Evolutionary conservation across 495 filamentous ascomycete genomes (phyloP).

Genomic region (Cladorrhinum samala): DNA sequence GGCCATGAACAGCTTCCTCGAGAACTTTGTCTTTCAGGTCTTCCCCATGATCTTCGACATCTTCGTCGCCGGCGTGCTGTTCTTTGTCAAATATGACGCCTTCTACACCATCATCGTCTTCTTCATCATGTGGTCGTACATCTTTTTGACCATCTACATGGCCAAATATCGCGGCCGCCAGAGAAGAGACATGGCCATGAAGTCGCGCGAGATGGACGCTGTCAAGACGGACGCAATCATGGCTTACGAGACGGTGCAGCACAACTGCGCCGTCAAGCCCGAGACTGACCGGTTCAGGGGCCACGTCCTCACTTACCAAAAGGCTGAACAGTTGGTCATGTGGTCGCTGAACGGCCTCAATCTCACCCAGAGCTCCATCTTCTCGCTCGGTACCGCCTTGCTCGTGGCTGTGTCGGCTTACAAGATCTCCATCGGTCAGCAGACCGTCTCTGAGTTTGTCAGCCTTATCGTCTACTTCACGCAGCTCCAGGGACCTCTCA

Average conservation of each 20-base stretch:
- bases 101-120: slow-evolving; percentile 87
- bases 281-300: slow-evolving; percentile 83
- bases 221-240: slow-evolving; percentile 98
- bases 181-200: slow-evolving; percentile 87
- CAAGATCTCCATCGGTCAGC: slow-evolving; percentile 70
- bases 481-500: slow-evolving; percentile 86
- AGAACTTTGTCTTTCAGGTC: slow-evolving; percentile 91
- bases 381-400: slow-evolving; percentile 80
- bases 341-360: slow-evolving; percentile 90
- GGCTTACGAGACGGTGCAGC: slow-evolving; percentile 97
- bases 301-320: slow-evolving; percentile 76
- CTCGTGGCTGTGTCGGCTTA: slow-evolving; percentile 66
- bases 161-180: slow-evolving; percentile 88
- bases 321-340: slow-evolving; percentile 78
- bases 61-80: slow-evolving; percentile 77
- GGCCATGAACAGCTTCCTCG: slow-evolving; percentile 93
- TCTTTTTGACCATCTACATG: slow-evolving; percentile 93
- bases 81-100: slow-evolving; percentile 71
- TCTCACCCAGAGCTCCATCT: slow-evolving; percentile 86
- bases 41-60: slow-evolving; percentile 93
- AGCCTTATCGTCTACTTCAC: slow-evolving; percentile 80
- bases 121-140: slow-evolving; percentile 90
- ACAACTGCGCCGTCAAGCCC: slow-evolving; percentile 93
- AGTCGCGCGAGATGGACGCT: slow-evolving; percentile 87
- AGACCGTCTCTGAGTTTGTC: slow-evolving; percentile 72